Evolutionary conservation across 129 eudicot species (phyloP), one percentile per base, ranked within the genome.

Genomic region (Tagetes patula): DNA sequence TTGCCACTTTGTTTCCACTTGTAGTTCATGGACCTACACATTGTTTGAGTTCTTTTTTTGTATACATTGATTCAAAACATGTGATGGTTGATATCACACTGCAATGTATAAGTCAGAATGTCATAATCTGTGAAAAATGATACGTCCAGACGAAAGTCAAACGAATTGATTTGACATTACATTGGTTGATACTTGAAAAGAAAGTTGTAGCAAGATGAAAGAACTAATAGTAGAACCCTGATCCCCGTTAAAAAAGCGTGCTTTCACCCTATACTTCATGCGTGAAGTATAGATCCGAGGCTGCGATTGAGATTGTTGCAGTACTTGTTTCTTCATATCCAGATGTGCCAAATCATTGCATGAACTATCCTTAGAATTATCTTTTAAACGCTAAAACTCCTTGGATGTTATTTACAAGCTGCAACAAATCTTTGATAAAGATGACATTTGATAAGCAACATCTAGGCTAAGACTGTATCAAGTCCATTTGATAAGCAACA

Each of bases 1-100:
- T 41, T 55, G 47, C 27, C 41, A 37, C 39, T 34, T 68, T 46
- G 61, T 67, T 76, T 78, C 32, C 71, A 70, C 45, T 78, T 3
- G 1, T n/a, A 37, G 12, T 74, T 31, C 3, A 20, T 54, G 41
- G 39, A 41, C 38, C 38, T 33, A 14, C 60, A 33, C 56, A 47
- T 31, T 33, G 77, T 59, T 59, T 13, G 34, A 46, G 48, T 32
- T 47, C 41, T 6, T 8, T 45, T 34, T 74, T 10, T 63, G 50
- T 37, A 20, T 70, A 20, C 9, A 38, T 20, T 20, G 50, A 53
- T 14, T 38, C 39, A 20, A 53, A 20, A 4, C 9, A 53, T 38
- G 75, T 27, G 30, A 66, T 66, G 53, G 27, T 43, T 1, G 37
- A 43, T 43, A 42, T 27, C 71, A 66, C 14, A 66, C 14, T 0